phyloP scores from a whole-genome alignment of 768 basidiomycete genomes.

The Phaeotremella skinneri region DNA sequence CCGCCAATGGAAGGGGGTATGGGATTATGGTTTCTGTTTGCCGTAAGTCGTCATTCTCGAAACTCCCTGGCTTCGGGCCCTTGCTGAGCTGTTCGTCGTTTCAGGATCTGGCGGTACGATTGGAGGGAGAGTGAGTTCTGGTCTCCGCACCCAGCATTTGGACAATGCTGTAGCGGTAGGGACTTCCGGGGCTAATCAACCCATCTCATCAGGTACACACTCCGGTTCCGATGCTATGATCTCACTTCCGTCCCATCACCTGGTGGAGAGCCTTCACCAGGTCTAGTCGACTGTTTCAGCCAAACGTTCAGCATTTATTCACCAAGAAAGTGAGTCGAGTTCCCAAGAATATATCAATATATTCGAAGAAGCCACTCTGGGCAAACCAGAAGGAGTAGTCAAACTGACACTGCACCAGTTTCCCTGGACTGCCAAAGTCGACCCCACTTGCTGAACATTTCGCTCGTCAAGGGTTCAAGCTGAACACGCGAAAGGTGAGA shows the following conservation, averaged over 20 bases:
- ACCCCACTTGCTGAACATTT: conserved; percentile 45
- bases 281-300: conserved; percentile 24
- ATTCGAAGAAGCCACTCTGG: not conserved
- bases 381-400: conserved; percentile 2
- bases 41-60: conserved; percentile 25
- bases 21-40: conserved; percentile 47
- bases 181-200: not conserved
- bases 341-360: not conserved
- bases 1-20: conserved; percentile 31
- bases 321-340: conserved; percentile 43
- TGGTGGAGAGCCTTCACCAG: conserved; percentile 12
- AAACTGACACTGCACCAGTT: no score
- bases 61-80: not conserved
- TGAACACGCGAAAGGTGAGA: conserved; percentile 44
- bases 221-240: conserved; percentile 40
- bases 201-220: conserved; percentile 20
- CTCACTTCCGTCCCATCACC: conserved; percentile 23
- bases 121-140: conserved; percentile 36
- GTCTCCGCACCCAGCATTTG: not conserved
- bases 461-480: conserved; percentile 40
- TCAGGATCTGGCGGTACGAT: conserved; percentile 41
- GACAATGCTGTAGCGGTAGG: not conserved
- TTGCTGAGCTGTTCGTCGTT: no score
- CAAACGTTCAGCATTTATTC: conserved; percentile 39
- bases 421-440: conserved; percentile 41